Evolutionary conservation across 768 basidiomycete species (phyloP), one percentile per base, ranked within the genome.

Genomic region (Xerocomellus chrysenteron): DNA sequence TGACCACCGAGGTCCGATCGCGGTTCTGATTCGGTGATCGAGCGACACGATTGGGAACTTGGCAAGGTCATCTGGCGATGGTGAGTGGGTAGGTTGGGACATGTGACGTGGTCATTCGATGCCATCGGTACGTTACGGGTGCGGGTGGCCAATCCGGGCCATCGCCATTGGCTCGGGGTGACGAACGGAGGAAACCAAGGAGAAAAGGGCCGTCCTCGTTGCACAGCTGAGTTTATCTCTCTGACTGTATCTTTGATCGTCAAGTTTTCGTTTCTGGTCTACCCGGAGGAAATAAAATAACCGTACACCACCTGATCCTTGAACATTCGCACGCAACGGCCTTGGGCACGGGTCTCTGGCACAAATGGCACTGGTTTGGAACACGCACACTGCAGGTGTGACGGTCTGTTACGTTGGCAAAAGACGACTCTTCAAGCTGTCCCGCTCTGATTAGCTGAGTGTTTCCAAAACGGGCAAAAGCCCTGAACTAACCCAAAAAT

Each of bases 181-280:
- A 48, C 28, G 4, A 17, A 26, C 19, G 2, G n/a, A 47, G n/a
- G 35, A 36, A 19, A 21, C 33, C 8, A 28, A 24, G 30, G 12
- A 24, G 21, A 24, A 1, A 26, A 30, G 19, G 32, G n/a, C 28
- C 50, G n/a, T 8, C 41, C 50, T 47, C 36, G 28, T 47, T 39
- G 50, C 36, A 26, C n/a, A 2, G 57, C 9, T 24, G 24, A 33
- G 58, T 16, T 28, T 47, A 60, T 60, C 46, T 53, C 46, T 53
- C 19, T 4, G 57, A 28, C 35, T 24, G 13, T 59, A 43, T 53
- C 57, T 39, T 17, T 33, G 46, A 59, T 60, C 46, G 41, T 33
- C 28, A 5, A 19, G 2, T 2, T n/a, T 9, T 40, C 47, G 32
- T 35, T 30, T 37, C 41, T 24, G 19, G 50, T 33, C 21, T 26